A percentile compares a stretch with the other conserved stretches of the same genome.
Evolutionary conservation across 2,329 filamentous ascomycete genomes (phyloP).

Genomic region (Alternaria triticimaculans): DNA sequence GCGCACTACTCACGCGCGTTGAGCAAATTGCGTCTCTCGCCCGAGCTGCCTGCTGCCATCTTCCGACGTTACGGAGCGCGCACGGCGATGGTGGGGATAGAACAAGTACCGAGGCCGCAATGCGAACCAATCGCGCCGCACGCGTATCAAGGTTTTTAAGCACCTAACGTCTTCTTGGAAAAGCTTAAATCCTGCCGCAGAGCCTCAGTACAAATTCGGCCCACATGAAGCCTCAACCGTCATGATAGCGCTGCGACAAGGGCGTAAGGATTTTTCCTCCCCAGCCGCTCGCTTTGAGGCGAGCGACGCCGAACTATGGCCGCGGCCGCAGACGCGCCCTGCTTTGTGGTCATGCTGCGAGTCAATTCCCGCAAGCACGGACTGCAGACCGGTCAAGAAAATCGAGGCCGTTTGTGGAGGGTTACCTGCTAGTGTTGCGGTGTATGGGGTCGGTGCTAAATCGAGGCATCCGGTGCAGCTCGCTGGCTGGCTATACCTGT

Average conservation of each 20-base stretch:
- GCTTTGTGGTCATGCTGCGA: constrained; percentile 7
- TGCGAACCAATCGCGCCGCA: background rate
- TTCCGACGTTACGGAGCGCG: background rate
- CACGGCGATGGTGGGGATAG: constrained; percentile 5
- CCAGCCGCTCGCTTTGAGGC: constrained; percentile 16
- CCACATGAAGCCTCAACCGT: constrained; percentile 17
- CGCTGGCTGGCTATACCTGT: background rate
- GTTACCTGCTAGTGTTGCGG: background rate
- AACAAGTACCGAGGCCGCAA: background rate
- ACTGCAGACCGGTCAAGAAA: constrained; percentile 22
- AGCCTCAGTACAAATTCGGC: constrained; percentile 6
- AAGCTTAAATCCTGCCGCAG: constrained; percentile 16
- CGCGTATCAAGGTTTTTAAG: constrained; percentile 14
- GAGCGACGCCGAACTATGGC: constrained; percentile 16
- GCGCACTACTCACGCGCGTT: background rate
- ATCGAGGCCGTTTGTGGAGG: constrained; percentile 9
- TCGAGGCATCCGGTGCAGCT: constrained; percentile 1
- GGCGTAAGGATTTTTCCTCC: constrained; percentile 14
- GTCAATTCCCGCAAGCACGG: constrained; percentile 9
- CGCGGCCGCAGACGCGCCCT: constrained; percentile 5
- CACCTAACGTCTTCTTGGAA: constrained; percentile 12
- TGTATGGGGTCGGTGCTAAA: constrained; percentile 5
- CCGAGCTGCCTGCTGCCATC: constrained; percentile 9
- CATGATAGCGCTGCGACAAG: constrained; percentile 17
- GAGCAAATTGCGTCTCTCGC: constrained; percentile 3